These are phyloP conservation scores for Globisporangium solare DNA, from an alignment of 352 stramenopile genomes.

Conservation along the genomic window DNA sequence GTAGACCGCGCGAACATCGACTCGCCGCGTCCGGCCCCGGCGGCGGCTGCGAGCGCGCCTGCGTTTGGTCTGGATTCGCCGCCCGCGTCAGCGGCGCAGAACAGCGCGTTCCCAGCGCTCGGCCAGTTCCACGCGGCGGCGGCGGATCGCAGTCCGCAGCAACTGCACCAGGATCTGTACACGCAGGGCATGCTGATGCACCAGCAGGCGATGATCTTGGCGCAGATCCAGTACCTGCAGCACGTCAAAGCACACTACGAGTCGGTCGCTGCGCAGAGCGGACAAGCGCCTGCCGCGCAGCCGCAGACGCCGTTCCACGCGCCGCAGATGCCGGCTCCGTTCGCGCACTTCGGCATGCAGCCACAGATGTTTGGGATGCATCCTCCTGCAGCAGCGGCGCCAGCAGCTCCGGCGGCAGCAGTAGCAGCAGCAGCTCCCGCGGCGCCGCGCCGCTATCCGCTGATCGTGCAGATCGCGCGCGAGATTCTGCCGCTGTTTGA, in stretches of 20 bases:
- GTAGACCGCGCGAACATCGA: conserved; percentile 11
- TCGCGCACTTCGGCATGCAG: conserved; percentile 22
- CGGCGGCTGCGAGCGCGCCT: background rate
- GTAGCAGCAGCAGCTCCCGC: background rate
- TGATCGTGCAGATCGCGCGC: conserved; percentile 41
- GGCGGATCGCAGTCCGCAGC: conserved; percentile 3
- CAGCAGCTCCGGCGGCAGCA: conserved; percentile 12
- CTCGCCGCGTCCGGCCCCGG: conserved; percentile 7
- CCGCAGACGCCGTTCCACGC: conserved; percentile 4
- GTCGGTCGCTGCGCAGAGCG: conserved; percentile 6
- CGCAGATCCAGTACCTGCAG: conserved; percentile 83
- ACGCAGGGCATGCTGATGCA: conserved; percentile 68
- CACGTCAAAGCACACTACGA: conserved; percentile 46
- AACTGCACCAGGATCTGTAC: conserved; percentile 44
- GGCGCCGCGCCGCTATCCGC: conserved; percentile 18
- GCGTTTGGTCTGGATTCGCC: background rate
- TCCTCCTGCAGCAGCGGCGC: background rate
- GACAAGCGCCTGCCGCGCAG: conserved; percentile 2
- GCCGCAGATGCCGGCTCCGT: conserved; percentile 3
- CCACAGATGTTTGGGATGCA: conserved; percentile 9
- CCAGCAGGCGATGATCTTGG: conserved; percentile 68
- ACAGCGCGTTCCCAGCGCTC: conserved; percentile 7
- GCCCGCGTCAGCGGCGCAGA: background rate
- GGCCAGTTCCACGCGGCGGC: conserved; percentile 4
- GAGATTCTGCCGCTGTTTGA: conserved; percentile 67